Percentiles rank a stretch among this genome's conserved stretches.
Evolutionary conservation across 2,329 filamentous ascomycete genomes (phyloP).

Genomic region (Sporothrix luriei): DNA sequence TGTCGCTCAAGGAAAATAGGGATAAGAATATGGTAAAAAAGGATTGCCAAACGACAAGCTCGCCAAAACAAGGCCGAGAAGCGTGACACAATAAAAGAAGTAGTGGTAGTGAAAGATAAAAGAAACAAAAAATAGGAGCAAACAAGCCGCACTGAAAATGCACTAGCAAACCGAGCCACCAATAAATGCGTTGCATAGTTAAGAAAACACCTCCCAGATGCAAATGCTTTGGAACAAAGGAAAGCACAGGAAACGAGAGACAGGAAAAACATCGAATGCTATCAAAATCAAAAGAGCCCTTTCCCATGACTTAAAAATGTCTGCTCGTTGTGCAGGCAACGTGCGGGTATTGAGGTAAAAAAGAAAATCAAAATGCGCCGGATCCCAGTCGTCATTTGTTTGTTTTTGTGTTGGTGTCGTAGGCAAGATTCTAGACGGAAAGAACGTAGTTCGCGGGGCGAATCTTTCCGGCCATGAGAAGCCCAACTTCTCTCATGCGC

Average conservation of each 20-base stretch:
- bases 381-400: conserved; percentile 22
- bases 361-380: conserved; percentile 27
- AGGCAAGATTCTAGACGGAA: conserved; percentile 58
- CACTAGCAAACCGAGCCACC: conserved; percentile 27
- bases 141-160: conserved; percentile 34
- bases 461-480: conserved; percentile 81
- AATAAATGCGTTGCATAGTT: conserved; percentile 24
- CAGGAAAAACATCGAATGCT: conserved; percentile 21
- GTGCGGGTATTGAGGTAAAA: conserved; percentile 6
- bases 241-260: conserved; percentile 28
- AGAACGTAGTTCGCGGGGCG: conserved; percentile 76
- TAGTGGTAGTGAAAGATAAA: conserved; percentile 12
- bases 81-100: conserved; percentile 25
- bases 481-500: conserved; percentile 88
- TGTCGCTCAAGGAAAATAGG: conserved; percentile 3
- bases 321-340: conserved; percentile 1
- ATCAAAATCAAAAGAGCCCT: background rate
- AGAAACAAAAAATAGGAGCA: conserved; percentile 14
- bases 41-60: background rate
- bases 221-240: conserved; percentile 27
- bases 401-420: conserved; percentile 1
- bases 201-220: conserved; percentile 20
- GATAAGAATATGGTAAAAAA: conserved; percentile 27
- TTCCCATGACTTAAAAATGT: background rate
- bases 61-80: background rate